Base-by-base conservation (phyloP, 192 early-diverging fungal genomes). In the Dispira simplex region DNA sequence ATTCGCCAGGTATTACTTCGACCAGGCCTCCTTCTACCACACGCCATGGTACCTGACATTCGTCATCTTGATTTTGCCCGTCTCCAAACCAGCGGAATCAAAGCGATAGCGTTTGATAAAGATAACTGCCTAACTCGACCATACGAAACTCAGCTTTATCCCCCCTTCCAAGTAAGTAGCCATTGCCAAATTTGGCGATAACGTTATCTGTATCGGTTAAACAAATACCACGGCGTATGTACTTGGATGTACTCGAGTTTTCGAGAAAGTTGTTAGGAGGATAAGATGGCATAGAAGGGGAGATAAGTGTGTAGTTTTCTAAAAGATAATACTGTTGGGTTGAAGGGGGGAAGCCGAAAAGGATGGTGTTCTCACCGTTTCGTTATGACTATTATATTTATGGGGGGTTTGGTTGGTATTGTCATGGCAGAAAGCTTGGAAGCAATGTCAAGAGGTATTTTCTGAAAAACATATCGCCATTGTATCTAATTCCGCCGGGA, bases 81-180 rank as follows among this genome's bases (percentile, higher is more conserved):
- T 21, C 71, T 95, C 20, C 77, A 75, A 48, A 59, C 67, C 14
- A 53, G 66, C 1, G 90, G 89, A 2, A 82, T 94, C 63, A 65
- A 70, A 26, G 86, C 81, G 32, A 68, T 95, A n/a, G 89, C 80
- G 5, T 98, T 95, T 71, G 95, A 98, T 72, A 98, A 98, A 74
- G 95, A 98, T 71, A 98, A 98, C 78, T 94, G 91, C 27, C 69
- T 98, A 11, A 92, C 95, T 0, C 78, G 79, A 18, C 95, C 95
- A 4, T 98, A 95, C 65, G 73, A 72, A 21, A 64, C 76, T 43
- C 53, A 78, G 0, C 73, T 93, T 8, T 74, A 95, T 69, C 79
- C 84, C 4, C 78, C 82, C 0, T 92, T 94, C 70, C 47, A 75
- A 49, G 75, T 83, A 71, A 39, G 32, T 39, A 39, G 6, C 32